Evolutionary conservation across 495 filamentous ascomycete genomes (phyloP).

Genomic region (Apodospora peruviana): DNA sequence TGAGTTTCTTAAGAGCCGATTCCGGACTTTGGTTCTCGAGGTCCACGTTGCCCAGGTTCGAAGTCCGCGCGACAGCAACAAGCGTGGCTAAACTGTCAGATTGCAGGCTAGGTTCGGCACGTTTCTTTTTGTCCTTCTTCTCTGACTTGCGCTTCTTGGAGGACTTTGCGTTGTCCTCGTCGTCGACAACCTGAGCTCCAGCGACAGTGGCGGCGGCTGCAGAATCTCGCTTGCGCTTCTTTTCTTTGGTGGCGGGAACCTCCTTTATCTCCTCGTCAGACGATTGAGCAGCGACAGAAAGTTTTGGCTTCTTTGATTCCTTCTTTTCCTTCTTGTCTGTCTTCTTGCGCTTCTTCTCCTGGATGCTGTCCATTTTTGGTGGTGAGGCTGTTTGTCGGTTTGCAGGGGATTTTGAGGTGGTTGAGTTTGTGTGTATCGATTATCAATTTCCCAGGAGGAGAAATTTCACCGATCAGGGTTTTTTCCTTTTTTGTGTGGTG

Average conservation of each 20-base stretch:
- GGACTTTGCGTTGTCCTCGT: neutral
- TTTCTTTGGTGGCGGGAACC: too few relatives aligned
- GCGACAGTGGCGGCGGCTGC: neutral
- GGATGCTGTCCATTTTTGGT: slow-evolving; percentile 10
- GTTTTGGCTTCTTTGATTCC: slow-evolving; percentile 17
- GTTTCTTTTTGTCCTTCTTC: slow-evolving; percentile 10
- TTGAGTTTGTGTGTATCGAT: too few relatives aligned
- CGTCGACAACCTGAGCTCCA: neutral
- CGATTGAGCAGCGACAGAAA: neutral
- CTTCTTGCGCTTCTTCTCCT: slow-evolving; percentile 23
- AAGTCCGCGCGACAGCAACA: too few relatives aligned
- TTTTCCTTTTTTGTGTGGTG: too few relatives aligned
- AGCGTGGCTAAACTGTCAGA: too few relatives aligned
- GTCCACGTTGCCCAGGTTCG: too few relatives aligned
- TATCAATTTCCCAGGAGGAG: too few relatives aligned
- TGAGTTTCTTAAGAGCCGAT: slow-evolving; percentile 5
- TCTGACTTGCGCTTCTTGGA: slow-evolving; percentile 6
- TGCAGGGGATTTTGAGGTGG: too few relatives aligned
- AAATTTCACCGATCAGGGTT: too few relatives aligned
- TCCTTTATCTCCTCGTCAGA: neutral
- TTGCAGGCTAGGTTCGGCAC: neutral
- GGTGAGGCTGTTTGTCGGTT: too few relatives aligned
- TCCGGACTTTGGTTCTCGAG: too few relatives aligned
- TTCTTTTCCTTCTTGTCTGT: slow-evolving; percentile 18
- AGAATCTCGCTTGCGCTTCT: slow-evolving; percentile 11